Base-by-base conservation (phyloP, 2,329 filamentous ascomycete genomes). In the Hymenoscyphus albidus region DNA sequence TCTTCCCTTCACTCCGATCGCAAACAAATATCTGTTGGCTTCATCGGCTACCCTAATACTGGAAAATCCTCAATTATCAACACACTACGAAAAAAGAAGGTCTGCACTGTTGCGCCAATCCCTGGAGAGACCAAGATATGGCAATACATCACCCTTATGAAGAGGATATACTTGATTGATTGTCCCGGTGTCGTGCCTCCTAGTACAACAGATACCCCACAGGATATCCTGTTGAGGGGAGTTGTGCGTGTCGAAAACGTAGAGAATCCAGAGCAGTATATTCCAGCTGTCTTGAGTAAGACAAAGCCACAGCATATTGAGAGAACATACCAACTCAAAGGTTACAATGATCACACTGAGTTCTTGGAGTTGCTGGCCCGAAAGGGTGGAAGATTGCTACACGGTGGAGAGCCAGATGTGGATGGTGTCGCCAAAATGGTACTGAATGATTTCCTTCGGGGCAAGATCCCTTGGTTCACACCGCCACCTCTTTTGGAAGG, bases 1-100 rank as follows among this genome's bases (percentile, higher is more conserved):
- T 95, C 92, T 1, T 88, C 89, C 12, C 83, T 99, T 14, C 94
- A 98, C 76, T 88, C 89, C 51, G 90, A 95, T 68, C 86, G 94
- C 65, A 98, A 98, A 77, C 95, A 99, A 76, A 93, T 99, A 59
- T 94, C 91, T 3, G 93, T 97, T 35, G 94, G 94, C 48, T 85
- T 76, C 60, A 76, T 76, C 54, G 89, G 89, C 31, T 95, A 95
- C 70, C 95, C 95, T 3, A 99, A 98, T 73, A 93, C 92, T 0
- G 95, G 95, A 72, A 99, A 99, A 78, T 96, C 91, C 2, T 95
- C 91, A 55, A 95, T 99, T 70, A 98, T 99, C 80, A 99, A 99
- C 79, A 97, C 94, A 0, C 81, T 99, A 2, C 86, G 93, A 57
- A 94, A 93, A 77, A 98, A 97, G 82, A 93, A 95, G 76, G 93